Evolutionary conservation across 441 rosid species (phyloP), one percentile per base, ranked within the genome.

Genomic region (Biscutella laevigata): DNA sequence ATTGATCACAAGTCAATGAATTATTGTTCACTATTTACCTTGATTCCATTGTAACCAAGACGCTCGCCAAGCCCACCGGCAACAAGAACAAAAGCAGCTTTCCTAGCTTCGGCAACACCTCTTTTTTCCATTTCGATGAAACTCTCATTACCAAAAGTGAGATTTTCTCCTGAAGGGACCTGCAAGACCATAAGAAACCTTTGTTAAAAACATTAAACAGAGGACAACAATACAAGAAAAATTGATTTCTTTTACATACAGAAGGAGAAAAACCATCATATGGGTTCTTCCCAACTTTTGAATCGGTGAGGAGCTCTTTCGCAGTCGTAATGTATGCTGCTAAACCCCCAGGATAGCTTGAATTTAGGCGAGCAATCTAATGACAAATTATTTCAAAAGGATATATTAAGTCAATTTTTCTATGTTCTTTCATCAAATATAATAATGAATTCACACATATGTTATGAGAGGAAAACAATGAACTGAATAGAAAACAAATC

Each of bases 21-120:
- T 16, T 52, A 2, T 12, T 14, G 25, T 6, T 47, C 39, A 13
- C 15, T 36, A 44, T 20, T 26, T 82, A 88, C 97, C 97, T 92
- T 92, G 67, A 92, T 92, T 68, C 99, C 99, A 66, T 86, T 88
- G 68, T 82, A 92, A 62, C 97, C 99, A 56, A 92, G 95, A 35
- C 95, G 97, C 61, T 71, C 99, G 5, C 99, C 97, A 57, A 92
- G 97, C 8, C 99, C 97, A 50, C 99, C 99, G 1, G 97, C 97
- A 69, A 92, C 99, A 62, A 94, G 96, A 70, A 86, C 97, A 69
- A 88, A 94, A 37, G 88, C 95, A 58, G 95, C 84, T 59, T 81
- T 81, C 65, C 73, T 79, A 41, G 95, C 94, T 77, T 86, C 97
- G 20, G 16, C 75, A 7, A 94, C 75, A n/a, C 99, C 95, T 38